These are phyloP conservation scores for Schoenoplectus tabernaemontani DNA, from an alignment of 202 grass and related monocot genomes.

Conservation along the genomic window DNA sequence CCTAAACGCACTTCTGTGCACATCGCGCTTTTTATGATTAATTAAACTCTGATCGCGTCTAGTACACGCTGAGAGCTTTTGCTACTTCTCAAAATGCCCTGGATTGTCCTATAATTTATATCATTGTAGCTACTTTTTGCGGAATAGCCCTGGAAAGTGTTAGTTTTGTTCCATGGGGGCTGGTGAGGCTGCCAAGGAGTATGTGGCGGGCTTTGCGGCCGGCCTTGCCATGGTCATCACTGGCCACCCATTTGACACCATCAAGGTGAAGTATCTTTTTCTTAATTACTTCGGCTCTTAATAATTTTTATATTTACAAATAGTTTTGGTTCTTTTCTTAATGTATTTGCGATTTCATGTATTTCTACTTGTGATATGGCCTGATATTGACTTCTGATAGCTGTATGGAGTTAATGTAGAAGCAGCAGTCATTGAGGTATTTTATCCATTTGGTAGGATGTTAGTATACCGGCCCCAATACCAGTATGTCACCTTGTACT, in stretches of 20 bases:
- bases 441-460: background rate
- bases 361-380: background rate
- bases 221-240: constrained; percentile 66
- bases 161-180: background rate
- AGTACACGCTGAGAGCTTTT: background rate
- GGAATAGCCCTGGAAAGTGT: constrained; percentile 1
- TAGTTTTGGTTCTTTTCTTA: background rate
- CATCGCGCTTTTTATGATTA: background rate
- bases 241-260: constrained; percentile 91
- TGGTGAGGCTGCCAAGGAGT: constrained; percentile 66
- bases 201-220: constrained; percentile 61
- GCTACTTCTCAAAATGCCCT: background rate
- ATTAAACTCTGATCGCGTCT: background rate
- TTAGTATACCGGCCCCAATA: background rate
- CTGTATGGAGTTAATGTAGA: background rate
- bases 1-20: background rate
- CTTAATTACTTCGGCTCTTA: background rate
- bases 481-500: background rate
- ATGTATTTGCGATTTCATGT: background rate
- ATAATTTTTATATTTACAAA: background rate
- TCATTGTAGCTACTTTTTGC: background rate
- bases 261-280: constrained; percentile 45
- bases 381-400: background rate
- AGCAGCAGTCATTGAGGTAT: background rate
- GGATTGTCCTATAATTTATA: background rate